Conservation (phyloP, 169 alveolate genomes). For the Eimeria praecox region DNA sequence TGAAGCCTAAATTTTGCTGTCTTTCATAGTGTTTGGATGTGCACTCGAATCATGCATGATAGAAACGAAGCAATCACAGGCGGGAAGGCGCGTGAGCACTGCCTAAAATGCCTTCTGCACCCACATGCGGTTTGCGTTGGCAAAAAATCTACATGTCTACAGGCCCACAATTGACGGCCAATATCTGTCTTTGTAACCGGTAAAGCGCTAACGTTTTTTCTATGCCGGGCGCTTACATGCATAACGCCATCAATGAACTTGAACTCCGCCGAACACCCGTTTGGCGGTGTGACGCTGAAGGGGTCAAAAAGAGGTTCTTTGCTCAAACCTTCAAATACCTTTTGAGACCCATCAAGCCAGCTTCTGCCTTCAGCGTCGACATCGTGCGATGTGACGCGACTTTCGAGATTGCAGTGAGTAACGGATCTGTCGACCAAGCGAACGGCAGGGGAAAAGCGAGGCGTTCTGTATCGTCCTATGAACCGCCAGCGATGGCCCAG, state of each 20-base stretch:
- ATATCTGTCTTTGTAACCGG: background rate
- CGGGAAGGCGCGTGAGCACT: background rate
- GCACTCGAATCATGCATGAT: background rate
- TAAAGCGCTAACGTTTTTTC: background rate
- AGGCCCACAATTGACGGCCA: background rate
- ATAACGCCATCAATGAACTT: slow-evolving; percentile 44
- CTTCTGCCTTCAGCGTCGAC: background rate
- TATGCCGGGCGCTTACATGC: slow-evolving; percentile 32
- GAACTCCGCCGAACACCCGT: slow-evolving; percentile 20
- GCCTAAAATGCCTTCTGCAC: background rate
- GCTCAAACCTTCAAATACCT: slow-evolving; percentile 41
- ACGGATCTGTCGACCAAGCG: slow-evolving; percentile 36
- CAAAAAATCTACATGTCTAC: background rate
- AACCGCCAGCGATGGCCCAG: slow-evolving; percentile 66
- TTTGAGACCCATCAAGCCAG: slow-evolving; percentile 5
- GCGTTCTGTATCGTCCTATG: slow-evolving; percentile 7
- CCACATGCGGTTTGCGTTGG: background rate
- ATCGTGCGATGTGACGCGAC: slow-evolving; percentile 12
- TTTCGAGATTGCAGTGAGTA: background rate
- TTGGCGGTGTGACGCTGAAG: slow-evolving; percentile 52
- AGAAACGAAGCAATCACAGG: background rate
- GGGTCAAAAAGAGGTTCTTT: slow-evolving; percentile 64
- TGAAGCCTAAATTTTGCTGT: background rate
- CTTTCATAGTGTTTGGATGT: background rate
- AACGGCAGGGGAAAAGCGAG: slow-evolving; percentile 51